Conservation (phyloP, 768 basidiomycete genomes). For the Pulveroboletus sp. region DNA sequence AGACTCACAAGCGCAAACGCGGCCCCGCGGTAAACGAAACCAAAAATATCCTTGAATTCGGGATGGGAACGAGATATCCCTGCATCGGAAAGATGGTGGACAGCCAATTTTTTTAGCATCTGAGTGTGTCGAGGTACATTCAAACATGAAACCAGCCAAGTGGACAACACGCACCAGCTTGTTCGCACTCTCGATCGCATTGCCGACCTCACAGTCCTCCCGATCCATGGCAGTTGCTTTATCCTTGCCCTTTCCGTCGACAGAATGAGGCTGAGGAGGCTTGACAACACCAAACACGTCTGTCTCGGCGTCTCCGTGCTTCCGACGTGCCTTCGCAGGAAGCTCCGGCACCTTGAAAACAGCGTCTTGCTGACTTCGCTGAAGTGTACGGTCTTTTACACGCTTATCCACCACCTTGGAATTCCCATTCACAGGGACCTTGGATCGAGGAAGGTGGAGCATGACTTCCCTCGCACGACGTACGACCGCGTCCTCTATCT, state of each 20-base stretch:
- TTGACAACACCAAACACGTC: slow-evolving; percentile 29
- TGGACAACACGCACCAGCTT: slow-evolving; percentile 46
- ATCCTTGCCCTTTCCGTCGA: slow-evolving; percentile 37
- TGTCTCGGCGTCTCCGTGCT: slow-evolving; percentile 18
- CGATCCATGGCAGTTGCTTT: slow-evolving; percentile 30
- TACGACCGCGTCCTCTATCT: slow-evolving; percentile 29
- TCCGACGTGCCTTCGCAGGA: slow-evolving; percentile 29
- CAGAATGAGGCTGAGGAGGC: slow-evolving; percentile 6
- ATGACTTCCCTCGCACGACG: slow-evolving; percentile 36
- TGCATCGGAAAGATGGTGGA: slow-evolving; percentile 27
- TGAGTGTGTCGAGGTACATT: background rate
- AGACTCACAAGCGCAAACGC: slow-evolving; percentile 37
- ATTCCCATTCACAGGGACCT: slow-evolving; percentile 3
- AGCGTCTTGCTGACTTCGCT: background rate
- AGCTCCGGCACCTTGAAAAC: slow-evolving; percentile 48
- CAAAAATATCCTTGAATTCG: slow-evolving; percentile 39
- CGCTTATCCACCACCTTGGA: slow-evolving; percentile 4
- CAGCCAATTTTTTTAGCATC: slow-evolving; percentile 39
- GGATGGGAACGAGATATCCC: slow-evolving; percentile 34
- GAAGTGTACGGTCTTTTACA: background rate
- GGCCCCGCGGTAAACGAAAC: slow-evolving; percentile 37
- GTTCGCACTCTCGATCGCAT: slow-evolving; percentile 50
- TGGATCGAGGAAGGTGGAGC: slow-evolving; percentile 33
- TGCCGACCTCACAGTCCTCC: slow-evolving; percentile 15
- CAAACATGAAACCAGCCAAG: background rate